Percentiles rank a stretch among this genome's conserved stretches.
Conservation (phyloP, 2,329 filamentous ascomycete genomes). For the Alternaria viburni region DNA sequence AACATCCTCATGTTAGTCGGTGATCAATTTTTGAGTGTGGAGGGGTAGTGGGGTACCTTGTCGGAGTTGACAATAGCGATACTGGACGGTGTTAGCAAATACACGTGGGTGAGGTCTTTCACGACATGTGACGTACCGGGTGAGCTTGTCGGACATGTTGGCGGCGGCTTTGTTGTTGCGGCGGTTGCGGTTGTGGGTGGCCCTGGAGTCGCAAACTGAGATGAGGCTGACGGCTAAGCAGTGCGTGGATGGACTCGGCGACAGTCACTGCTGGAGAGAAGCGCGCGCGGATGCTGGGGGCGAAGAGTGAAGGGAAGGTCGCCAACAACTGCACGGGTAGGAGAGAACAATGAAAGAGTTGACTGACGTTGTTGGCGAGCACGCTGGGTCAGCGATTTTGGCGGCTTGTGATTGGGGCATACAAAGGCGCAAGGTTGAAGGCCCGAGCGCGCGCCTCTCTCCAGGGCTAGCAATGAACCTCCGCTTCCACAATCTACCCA, state of each 20-base stretch:
- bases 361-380: slow-evolving; percentile 28
- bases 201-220: slow-evolving; percentile 11
- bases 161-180: slow-evolving; percentile 22
- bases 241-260: slow-evolving; percentile 18
- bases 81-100: slow-evolving; percentile 53
- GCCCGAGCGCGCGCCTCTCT: not conserved
- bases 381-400: slow-evolving; percentile 21
- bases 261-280: not conserved
- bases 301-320: not conserved
- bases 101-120: not conserved
- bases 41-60: slow-evolving; percentile 72
- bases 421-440: slow-evolving; percentile 4
- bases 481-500: slow-evolving; percentile 34
- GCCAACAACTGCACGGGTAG: slow-evolving; percentile 1
- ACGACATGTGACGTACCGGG: slow-evolving; percentile 69
- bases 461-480: slow-evolving; percentile 20
- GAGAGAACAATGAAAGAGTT: slow-evolving; percentile 8
- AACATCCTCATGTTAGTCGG: slow-evolving; percentile 48
- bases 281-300: slow-evolving; percentile 1
- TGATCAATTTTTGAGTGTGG: slow-evolving; percentile 40
- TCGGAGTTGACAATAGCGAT: slow-evolving; percentile 98
- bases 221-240: slow-evolving; percentile 26
- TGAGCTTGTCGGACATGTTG: slow-evolving; percentile 88
- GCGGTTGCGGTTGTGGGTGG: slow-evolving; percentile 4
- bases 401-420: slow-evolving; percentile 6